Base-by-base conservation (phyloP, 106 monocot genomes). In the Ottelia alismoides region DNA sequence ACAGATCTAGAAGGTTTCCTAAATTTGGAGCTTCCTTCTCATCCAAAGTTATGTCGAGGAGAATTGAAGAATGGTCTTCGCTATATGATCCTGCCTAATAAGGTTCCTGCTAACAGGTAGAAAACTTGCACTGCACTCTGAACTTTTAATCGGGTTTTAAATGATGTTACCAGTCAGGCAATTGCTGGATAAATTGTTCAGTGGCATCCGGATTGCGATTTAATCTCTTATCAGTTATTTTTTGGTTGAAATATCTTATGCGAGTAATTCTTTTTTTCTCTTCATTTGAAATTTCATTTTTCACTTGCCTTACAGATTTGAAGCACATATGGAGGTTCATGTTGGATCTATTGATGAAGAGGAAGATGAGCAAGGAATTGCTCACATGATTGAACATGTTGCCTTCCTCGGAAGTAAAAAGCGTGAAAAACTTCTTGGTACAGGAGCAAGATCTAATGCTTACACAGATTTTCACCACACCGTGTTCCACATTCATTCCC, bases 331-430 rank as follows among this genome's bases (percentile, higher is more conserved):
- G 98, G 98, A 98, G 77, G 82, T 98, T 72, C 98, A 98, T 74
- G 98, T 80, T 72, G 98, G 98, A 61, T 98, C 98, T 50, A 74
- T 98, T 72, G 85, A 98, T 25, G 98, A 98, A 55, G 89, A 90
- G 65, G 98, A 98, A 30, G 90, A 98, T 71, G 98, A 98, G 67
- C 98, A 98, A 60, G 98, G 98, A 29, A 98, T 98, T 82, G 98
- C 98, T 26, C 98, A 98, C 66, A 98, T 98, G 98, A 98, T 98
- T 69, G 98, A 98, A 69, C 98, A 98, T 75, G 98, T 98, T 61
- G 82, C 98, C 58, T 98, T 98, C 50, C 89, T 98, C 70, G 98
- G 98, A 56, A 98, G 98, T 71, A 98, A 98, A 68, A 98, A 98
- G 61, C 81, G 98, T 49, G 98, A 98, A 67, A 98, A 85, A 69